Conservation (phyloP, 2,329 filamentous ascomycete genomes). For the Venturia pyrina region DNA sequence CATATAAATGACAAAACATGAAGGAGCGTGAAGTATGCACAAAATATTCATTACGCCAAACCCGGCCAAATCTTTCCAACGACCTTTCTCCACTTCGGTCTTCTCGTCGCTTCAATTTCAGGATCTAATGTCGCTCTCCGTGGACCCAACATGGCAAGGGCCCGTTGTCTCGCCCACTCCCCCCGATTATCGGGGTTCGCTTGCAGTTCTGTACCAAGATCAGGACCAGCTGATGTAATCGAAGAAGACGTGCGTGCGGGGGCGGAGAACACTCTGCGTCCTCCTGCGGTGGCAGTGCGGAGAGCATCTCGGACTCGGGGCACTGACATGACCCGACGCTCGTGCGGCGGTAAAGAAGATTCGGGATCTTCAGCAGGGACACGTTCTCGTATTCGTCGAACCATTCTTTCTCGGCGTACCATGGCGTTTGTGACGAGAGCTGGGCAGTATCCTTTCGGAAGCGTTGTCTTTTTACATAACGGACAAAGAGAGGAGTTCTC, state of each 20-base stretch:
- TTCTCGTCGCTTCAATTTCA: slow-evolving; percentile 3
- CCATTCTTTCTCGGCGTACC: slow-evolving; percentile 68
- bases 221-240: neutral
- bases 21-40: neutral
- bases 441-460: slow-evolving; percentile 53
- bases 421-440: slow-evolving; percentile 69
- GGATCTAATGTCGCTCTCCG: neutral
- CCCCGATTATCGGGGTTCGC: neutral
- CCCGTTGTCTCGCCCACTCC: slow-evolving; percentile 12
- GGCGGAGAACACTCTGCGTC: slow-evolving; percentile 6
- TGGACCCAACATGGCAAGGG: slow-evolving; percentile 10
- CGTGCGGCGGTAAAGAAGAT: neutral
- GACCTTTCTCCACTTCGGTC: slow-evolving; percentile 13
- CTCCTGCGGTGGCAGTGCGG: neutral
- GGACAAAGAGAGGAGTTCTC: slow-evolving; percentile 80
- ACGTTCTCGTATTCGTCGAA: slow-evolving; percentile 41
- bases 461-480: slow-evolving; percentile 74
- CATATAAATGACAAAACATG: neutral
- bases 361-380: neutral
- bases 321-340: neutral
- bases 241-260: neutral
- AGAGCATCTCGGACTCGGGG: neutral
- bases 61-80: slow-evolving; percentile 13
- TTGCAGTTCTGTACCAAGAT: neutral
- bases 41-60: neutral